phyloP scores from a whole-genome alignment of 169 alveolate species.

The Eimeria necatrix region DNA sequence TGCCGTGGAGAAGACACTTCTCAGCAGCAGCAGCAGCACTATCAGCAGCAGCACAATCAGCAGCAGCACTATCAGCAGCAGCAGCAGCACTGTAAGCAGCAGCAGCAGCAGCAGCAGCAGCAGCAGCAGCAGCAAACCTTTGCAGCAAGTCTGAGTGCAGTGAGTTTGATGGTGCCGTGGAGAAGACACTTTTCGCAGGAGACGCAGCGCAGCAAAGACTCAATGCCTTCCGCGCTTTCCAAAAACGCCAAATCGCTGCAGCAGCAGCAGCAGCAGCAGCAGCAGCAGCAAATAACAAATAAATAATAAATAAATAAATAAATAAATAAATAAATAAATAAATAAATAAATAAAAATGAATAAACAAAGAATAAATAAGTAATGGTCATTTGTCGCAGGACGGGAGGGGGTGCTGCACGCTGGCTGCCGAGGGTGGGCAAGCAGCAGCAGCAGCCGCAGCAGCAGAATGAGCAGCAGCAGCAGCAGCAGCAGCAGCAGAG shows the following conservation, averaged over 20 bases:
- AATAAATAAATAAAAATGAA: not conserved
- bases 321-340: too few species aligned
- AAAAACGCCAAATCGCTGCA: conserved; percentile 29
- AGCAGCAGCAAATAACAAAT: too few species aligned
- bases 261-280: too few species aligned
- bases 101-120: conserved; percentile 1
- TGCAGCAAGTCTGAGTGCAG: conserved; percentile 94
- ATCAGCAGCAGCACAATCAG: not conserved
- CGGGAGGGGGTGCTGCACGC: too few species aligned
- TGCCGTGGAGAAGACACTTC: too few species aligned
- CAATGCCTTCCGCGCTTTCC: conserved; percentile 80
- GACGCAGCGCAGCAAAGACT: conserved; percentile 92
- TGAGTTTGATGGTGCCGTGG: conserved; percentile 94
- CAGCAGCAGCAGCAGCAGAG: not conserved
- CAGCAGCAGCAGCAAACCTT: conserved; percentile 82
- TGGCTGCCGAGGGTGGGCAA: too few species aligned
- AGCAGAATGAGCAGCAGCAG: not conserved
- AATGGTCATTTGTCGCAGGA: too few species aligned
- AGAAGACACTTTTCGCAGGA: conserved; percentile 95
- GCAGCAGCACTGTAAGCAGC: not conserved
- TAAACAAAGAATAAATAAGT: not conserved
- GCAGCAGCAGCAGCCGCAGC: not conserved
- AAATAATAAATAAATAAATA: too few species aligned
- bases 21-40: not conserved
- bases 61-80: not conserved